A percentile compares a stretch with the other conserved stretches of the same genome.
phyloP scores from a whole-genome alignment of 768 basidiomycete genomes.

The Ramaria rubella region DNA sequence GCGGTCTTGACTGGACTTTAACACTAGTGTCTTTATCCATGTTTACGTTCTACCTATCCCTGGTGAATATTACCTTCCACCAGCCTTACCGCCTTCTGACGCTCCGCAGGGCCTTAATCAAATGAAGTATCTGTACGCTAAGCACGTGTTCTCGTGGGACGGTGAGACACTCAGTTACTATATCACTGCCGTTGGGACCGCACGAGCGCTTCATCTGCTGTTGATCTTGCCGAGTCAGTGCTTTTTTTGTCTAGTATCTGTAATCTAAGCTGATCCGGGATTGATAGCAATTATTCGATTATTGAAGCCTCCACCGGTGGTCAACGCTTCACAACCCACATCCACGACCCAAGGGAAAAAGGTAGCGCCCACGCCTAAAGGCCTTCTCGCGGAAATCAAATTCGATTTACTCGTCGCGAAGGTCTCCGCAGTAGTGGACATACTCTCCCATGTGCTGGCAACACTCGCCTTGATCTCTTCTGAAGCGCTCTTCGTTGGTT shows the following conservation, averaged over 20 bases:
- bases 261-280: slow-evolving; percentile 30
- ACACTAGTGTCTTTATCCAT: slow-evolving; percentile 58
- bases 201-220: slow-evolving; percentile 60
- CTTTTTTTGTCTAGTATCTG: slow-evolving; percentile 2
- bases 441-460: slow-evolving; percentile 57
- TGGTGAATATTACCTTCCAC: slow-evolving; percentile 36
- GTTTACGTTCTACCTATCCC: slow-evolving; percentile 58
- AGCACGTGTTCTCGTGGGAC: slow-evolving; percentile 64
- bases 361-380: slow-evolving; percentile 40
- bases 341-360: slow-evolving; percentile 18
- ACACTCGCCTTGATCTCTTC: slow-evolving; percentile 31
- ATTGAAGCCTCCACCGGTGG: slow-evolving; percentile 40
- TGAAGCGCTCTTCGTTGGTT: slow-evolving; percentile 45
- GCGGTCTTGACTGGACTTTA: slow-evolving; percentile 65
- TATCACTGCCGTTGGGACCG: slow-evolving; percentile 35
- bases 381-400: slow-evolving; percentile 52
- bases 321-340: slow-evolving; percentile 23
- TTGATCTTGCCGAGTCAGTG: slow-evolving; percentile 56
- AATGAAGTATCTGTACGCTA: slow-evolving; percentile 73
- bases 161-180: slow-evolving; percentile 42
- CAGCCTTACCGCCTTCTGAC: not conserved
- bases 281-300: slow-evolving; percentile 49
- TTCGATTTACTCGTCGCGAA: slow-evolving; percentile 67
- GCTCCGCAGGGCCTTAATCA: slow-evolving; percentile 54
- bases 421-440: slow-evolving; percentile 60